Percentiles rank a stretch among this genome's conserved stretches.
These are phyloP conservation scores for Barnettozyma californica DNA, from an alignment of 805 yeast genomes.

Conservation along the genomic window DNA sequence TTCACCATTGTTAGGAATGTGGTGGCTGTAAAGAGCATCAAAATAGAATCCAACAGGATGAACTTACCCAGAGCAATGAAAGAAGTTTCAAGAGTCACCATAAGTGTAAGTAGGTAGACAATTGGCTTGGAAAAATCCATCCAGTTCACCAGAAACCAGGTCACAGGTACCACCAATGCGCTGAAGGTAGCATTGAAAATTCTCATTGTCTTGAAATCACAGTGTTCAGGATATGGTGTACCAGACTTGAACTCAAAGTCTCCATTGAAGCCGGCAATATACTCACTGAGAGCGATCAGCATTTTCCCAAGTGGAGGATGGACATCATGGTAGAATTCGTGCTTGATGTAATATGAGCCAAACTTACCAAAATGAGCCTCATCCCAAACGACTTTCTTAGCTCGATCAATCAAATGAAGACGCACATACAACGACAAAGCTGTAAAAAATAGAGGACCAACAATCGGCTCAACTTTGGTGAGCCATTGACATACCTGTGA, in stretches of 20 bases:
- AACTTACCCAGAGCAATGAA: constrained; percentile 69
- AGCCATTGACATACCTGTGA: neutral
- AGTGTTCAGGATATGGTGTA: constrained; percentile 51
- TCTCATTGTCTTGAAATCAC: constrained; percentile 63
- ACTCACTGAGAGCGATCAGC: constrained; percentile 74
- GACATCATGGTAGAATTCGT: constrained; percentile 79
- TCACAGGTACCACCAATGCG: constrained; percentile 60
- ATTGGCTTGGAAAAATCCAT: constrained; percentile 47
- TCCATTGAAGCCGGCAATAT: constrained; percentile 77
- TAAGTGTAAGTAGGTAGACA: constrained; percentile 53
- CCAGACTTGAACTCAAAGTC: constrained; percentile 73
- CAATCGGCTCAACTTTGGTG: constrained; percentile 12
- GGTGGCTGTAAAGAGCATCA: constrained; percentile 68
- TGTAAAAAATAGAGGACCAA: constrained; percentile 42
- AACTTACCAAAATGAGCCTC: constrained; percentile 89
- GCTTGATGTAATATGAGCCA: constrained; percentile 74
- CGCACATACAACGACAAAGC: constrained; percentile 48
- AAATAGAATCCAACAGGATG: constrained; percentile 71
- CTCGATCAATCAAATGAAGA: constrained; percentile 50
- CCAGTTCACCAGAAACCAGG: constrained; percentile 63
- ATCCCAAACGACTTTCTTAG: constrained; percentile 74
- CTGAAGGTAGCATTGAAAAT: constrained; percentile 66
- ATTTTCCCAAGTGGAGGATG: constrained; percentile 86
- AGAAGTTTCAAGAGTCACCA: constrained; percentile 63
- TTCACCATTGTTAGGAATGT: constrained; percentile 58